phyloP scores from a whole-genome alignment of 371 early-diverging fungal genomes.

The Apophysomyces ossiformis region DNA sequence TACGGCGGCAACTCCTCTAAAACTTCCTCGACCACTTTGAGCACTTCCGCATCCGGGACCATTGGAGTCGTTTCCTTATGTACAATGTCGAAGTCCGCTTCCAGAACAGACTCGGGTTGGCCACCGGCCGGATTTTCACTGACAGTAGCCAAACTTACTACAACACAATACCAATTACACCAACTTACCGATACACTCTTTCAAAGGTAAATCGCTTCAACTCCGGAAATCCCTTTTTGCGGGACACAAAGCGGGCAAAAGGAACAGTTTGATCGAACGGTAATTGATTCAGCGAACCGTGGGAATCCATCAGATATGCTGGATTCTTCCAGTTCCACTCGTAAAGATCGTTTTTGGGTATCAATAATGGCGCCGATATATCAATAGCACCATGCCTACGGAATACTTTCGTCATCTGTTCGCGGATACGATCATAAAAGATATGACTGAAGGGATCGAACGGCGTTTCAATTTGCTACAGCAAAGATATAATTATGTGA shows the following conservation, averaged over 20 bases:
- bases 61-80: slow-evolving; percentile 68
- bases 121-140: slow-evolving; percentile 73
- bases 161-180: slow-evolving; percentile 20
- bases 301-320: slow-evolving; percentile 81
- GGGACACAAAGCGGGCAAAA: slow-evolving; percentile 85
- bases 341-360: slow-evolving; percentile 80
- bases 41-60: slow-evolving; percentile 89
- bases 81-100: slow-evolving; percentile 94
- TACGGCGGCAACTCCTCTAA: slow-evolving; percentile 79
- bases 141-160: slow-evolving; percentile 19
- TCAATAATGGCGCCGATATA: slow-evolving; percentile 81
- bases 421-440: slow-evolving; percentile 73
- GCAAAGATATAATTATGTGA: background rate
- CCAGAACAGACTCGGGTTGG: slow-evolving; percentile 80
- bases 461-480: slow-evolving; percentile 37
- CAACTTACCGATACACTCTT: slow-evolving; percentile 70
- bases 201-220: slow-evolving; percentile 90
- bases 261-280: slow-evolving; percentile 94
- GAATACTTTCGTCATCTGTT: slow-evolving; percentile 82
- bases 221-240: slow-evolving; percentile 70
- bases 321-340: slow-evolving; percentile 72
- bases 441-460: slow-evolving; percentile 69
- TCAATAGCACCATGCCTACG: slow-evolving; percentile 88
- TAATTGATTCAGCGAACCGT: slow-evolving; percentile 83
- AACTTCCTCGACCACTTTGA: slow-evolving; percentile 86